These are phyloP conservation scores for Hippophae tibetana DNA, from an alignment of 306 rosid genomes.

Conservation along the genomic window DNA sequence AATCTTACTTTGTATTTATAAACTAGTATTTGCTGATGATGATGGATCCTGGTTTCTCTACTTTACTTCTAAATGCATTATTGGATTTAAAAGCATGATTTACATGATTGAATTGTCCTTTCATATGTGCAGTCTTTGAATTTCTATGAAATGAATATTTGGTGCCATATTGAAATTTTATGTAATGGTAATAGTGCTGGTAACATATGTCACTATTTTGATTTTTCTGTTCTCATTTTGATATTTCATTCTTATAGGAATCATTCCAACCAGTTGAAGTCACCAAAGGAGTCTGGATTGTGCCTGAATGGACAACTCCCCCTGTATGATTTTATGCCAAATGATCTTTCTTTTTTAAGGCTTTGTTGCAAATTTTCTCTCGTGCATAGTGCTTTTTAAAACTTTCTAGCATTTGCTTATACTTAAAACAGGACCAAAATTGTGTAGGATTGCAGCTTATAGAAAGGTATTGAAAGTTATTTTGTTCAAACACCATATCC, in stretches of 20 bases:
- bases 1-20: too few species aligned
- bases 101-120: not conserved
- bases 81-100: not conserved
- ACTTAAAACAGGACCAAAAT: too few species aligned
- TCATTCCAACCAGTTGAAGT: slow-evolving; percentile 61
- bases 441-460: too few species aligned
- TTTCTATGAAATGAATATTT: too few species aligned
- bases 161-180: not conserved
- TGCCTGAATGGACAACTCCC: slow-evolving; percentile 72
- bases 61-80: not conserved
- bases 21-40: not conserved
- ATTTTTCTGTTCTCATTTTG: not conserved
- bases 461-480: too few species aligned
- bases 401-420: not conserved
- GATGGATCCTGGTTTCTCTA: not conserved
- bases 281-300: slow-evolving; percentile 71
- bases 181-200: too few species aligned
- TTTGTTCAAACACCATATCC: too few species aligned
- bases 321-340: slow-evolving; percentile 40
- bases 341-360: not conserved
- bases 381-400: not conserved
- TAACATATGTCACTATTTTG: too few species aligned
- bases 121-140: too few species aligned
- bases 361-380: slow-evolving; percentile 1
- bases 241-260: slow-evolving; percentile 39